Conservation (phyloP, 2,329 filamentous ascomycete genomes). For the Botrytis cinerea region DNA sequence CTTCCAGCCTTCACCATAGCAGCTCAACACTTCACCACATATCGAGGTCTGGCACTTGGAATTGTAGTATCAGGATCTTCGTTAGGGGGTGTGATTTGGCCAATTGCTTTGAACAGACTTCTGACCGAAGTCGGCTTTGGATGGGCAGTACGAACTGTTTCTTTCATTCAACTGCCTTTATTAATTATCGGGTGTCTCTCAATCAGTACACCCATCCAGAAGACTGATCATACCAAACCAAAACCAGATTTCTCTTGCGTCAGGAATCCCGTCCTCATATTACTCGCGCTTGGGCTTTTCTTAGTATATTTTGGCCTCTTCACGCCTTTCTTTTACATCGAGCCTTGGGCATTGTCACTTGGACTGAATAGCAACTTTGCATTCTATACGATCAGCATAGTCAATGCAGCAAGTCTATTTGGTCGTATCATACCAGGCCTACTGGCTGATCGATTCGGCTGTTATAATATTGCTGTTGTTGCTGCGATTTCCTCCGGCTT, state of each 20-base stretch:
- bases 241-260: conserved; percentile 28
- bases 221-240: conserved; percentile 11
- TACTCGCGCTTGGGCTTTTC: conserved; percentile 33
- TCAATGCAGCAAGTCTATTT: conserved; percentile 42
- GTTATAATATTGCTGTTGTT: conserved; percentile 27
- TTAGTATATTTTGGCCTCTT: conserved; percentile 47
- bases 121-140: conserved; percentile 40
- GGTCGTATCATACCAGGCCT: conserved; percentile 5
- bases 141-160: conserved; percentile 33
- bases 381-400: conserved; percentile 52
- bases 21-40: conserved; percentile 27
- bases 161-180: conserved; percentile 35
- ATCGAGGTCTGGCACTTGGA: conserved; percentile 33
- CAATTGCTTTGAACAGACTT: conserved; percentile 40
- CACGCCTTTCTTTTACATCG: conserved; percentile 51
- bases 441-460: conserved; percentile 12
- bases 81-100: conserved; percentile 43
- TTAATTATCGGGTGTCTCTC: conserved; percentile 27
- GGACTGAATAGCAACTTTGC: conserved; percentile 51
- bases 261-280: conserved; percentile 29
- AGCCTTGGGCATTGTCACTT: conserved; percentile 45
- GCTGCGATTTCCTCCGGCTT: neutral
- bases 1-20: conserved; percentile 33
- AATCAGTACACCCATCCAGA: conserved; percentile 12
- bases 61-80: conserved; percentile 39